A percentile compares a stretch with the other conserved stretches of the same genome.
Evolutionary conservation across 148 eudicot species (phyloP).

Genomic region (Camellia sinensis): DNA sequence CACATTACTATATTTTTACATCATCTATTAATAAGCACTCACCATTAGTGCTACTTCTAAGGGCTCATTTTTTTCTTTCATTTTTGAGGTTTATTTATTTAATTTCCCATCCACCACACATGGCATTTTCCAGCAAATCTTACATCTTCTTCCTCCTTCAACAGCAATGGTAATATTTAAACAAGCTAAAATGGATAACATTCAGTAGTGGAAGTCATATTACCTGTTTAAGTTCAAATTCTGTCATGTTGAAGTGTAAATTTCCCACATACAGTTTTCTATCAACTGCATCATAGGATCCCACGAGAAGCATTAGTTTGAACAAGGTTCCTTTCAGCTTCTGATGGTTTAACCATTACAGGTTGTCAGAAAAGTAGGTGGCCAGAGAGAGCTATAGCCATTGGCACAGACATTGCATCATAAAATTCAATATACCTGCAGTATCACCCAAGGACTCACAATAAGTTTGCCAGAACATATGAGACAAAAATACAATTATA

Average conservation of each 20-base stretch:
- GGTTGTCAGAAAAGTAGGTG: conserved; percentile 90
- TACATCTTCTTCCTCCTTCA: background rate
- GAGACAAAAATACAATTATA: conserved; percentile 17
- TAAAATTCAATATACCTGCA: conserved; percentile 91
- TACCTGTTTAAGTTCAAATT: conserved; percentile 63
- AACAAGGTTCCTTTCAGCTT: conserved; percentile 99
- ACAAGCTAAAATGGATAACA: background rate
- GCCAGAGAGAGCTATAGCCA: conserved; percentile 95
- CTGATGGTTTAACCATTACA: conserved; percentile 98
- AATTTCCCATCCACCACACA: background rate
- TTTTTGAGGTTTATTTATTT: background rate
- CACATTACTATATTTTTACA: too few species aligned
- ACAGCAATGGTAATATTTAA: background rate
- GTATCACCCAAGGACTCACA: conserved; percentile 13
- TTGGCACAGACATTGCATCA: conserved; percentile 94
- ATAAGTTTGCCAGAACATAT: conserved; percentile 22
- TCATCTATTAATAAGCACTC: too few species aligned
- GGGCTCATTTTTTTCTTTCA: background rate
- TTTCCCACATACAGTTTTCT: conserved; percentile 96
- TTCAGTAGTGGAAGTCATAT: background rate
- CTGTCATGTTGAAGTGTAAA: conserved; percentile 95
- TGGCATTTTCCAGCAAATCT: background rate
- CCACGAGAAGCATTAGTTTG: conserved; percentile 73
- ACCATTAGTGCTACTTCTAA: too few species aligned
- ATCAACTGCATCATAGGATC: conserved; percentile 91